These are phyloP conservation scores for Oryza meridionalis DNA, from an alignment of 176 grass and related monocot genomes.

Conservation along the genomic window DNA sequence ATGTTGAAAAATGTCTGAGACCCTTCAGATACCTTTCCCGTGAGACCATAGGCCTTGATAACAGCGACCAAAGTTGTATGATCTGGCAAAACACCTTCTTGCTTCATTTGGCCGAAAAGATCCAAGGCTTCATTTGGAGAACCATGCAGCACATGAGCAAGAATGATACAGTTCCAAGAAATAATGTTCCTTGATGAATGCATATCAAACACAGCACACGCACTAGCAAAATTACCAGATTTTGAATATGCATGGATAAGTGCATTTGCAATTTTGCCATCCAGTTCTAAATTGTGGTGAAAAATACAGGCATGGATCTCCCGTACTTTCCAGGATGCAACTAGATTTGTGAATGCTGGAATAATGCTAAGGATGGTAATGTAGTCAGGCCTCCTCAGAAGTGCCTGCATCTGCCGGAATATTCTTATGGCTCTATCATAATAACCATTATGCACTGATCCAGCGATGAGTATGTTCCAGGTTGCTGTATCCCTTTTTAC, in stretches of 20 bases:
- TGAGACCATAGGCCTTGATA: conserved; percentile 70
- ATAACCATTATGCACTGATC: conserved; percentile 69
- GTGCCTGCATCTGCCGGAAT: conserved; percentile 66
- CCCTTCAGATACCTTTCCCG: conserved; percentile 54
- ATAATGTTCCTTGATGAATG: conserved; percentile 62
- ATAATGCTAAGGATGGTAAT: conserved; percentile 78
- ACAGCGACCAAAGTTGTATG: conserved; percentile 58
- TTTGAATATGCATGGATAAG: conserved; percentile 70
- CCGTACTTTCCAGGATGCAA: conserved; percentile 60
- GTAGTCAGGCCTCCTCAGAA: conserved; percentile 50
- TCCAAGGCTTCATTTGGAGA: conserved; percentile 49
- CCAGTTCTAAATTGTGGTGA: conserved; percentile 52
- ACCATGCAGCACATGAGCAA: conserved; percentile 58
- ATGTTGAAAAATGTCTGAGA: conserved; percentile 57
- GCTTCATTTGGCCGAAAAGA: conserved; percentile 62
- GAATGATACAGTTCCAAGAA: conserved; percentile 75
- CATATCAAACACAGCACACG: conserved; percentile 62
- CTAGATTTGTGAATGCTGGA: conserved; percentile 65
- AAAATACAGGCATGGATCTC: conserved; percentile 71
- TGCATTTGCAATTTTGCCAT: conserved; percentile 67
- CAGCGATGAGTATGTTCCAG: conserved; percentile 82
- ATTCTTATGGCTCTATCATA: conserved; percentile 62
- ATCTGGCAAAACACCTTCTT: conserved; percentile 48
- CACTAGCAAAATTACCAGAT: conserved; percentile 61
- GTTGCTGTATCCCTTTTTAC: conserved; percentile 72